Conservation (phyloP, 768 basidiomycete species). For the Russula olivacea region DNA sequence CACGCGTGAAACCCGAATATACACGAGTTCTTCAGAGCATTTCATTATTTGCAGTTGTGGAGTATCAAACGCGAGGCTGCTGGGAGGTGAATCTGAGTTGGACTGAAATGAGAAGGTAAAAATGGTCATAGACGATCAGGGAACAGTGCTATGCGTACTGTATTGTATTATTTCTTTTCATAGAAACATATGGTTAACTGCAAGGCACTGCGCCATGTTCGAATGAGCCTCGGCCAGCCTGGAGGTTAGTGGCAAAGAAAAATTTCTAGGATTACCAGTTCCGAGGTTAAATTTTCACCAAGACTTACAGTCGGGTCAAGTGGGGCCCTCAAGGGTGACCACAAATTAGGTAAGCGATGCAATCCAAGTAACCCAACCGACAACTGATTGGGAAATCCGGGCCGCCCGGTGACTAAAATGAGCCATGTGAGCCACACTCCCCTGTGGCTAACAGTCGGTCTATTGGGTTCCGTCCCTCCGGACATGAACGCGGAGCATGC, state of each 20-base stretch:
- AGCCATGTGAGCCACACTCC: background rate
- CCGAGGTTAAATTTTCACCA: background rate
- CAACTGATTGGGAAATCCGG: background rate
- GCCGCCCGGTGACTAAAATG: background rate
- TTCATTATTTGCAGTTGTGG: background rate
- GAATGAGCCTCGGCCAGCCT: background rate
- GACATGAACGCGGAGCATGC: slow-evolving; percentile 17
- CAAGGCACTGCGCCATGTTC: background rate
- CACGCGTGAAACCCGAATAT: background rate
- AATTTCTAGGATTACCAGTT: background rate
- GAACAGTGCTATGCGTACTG: too few species aligned
- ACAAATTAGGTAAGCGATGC: background rate
- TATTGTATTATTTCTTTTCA: background rate
- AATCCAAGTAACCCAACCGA: too few species aligned
- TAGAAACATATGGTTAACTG: background rate
- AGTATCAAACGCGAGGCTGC: background rate
- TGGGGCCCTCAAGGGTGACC: background rate
- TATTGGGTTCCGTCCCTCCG: background rate
- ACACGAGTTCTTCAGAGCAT: background rate
- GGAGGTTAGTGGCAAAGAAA: background rate
- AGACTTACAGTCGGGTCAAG: background rate
- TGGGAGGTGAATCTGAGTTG: background rate
- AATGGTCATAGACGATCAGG: background rate
- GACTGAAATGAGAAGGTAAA: background rate
- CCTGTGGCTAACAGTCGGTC: background rate